Evolutionary conservation across 2,329 filamentous ascomycete species (phyloP).

Genomic region (Podosphaera xanthii): DNA sequence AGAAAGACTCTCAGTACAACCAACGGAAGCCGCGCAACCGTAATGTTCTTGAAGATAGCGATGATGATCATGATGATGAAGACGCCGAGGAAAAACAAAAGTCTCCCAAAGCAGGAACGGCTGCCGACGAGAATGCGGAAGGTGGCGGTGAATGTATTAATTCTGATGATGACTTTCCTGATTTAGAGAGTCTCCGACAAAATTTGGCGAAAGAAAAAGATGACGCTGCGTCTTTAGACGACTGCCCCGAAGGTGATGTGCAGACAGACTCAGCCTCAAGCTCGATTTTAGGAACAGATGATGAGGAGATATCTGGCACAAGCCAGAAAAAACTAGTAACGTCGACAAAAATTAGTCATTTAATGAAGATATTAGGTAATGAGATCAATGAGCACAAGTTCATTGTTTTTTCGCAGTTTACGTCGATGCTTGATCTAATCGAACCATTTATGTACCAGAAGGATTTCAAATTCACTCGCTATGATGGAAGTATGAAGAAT

Average conservation of each 20-base stretch:
- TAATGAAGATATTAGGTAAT: slow-evolving; percentile 56
- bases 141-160: slow-evolving; percentile 62
- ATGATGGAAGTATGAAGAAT: slow-evolving; percentile 89
- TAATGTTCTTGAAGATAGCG: slow-evolving; percentile 37
- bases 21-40: slow-evolving; percentile 18
- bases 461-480: slow-evolving; percentile 61
- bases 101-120: slow-evolving; percentile 60
- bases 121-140: slow-evolving; percentile 73
- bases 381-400: slow-evolving; percentile 77
- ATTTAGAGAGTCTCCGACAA: slow-evolving; percentile 14
- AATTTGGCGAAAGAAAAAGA: slow-evolving; percentile 11
- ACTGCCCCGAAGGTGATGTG: slow-evolving; percentile 12
- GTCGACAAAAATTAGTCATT: slow-evolving; percentile 79
- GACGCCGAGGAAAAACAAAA: slow-evolving; percentile 37
- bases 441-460: slow-evolving; percentile 68
- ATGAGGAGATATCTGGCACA: slow-evolving; percentile 16
- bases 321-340: slow-evolving; percentile 29
- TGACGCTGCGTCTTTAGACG: background rate
- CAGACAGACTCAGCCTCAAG: slow-evolving; percentile 6
- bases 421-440: slow-evolving; percentile 88
- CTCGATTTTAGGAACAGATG: slow-evolving; percentile 17
- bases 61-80: background rate
- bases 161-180: slow-evolving; percentile 32
- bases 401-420: slow-evolving; percentile 97
- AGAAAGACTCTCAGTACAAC: background rate